Evolutionary conservation across 2,329 filamentous ascomycete species (phyloP), one percentile per base, ranked within the genome.

Genomic region (Aspergillus glaucus): DNA sequence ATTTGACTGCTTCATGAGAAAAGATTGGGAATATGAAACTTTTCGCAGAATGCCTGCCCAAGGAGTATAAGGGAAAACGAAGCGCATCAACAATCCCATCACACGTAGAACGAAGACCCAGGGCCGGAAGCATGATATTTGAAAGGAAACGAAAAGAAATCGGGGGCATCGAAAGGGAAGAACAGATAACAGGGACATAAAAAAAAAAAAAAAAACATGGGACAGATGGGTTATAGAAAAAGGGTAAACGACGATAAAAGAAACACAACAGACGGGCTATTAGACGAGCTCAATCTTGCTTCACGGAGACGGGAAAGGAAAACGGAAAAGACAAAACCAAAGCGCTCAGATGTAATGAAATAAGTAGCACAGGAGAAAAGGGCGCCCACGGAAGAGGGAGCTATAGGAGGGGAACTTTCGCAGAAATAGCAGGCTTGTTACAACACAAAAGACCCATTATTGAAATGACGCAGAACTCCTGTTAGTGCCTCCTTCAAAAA

Each of bases 31-130:
- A 63, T 59, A 61, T 57, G 58, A 59, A 66, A 72, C 64, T 72
- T 72, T 71, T 71, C 65, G 67, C 68, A 71, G 60, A 70, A 64
- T 64, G 68, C 68, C 68, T 69, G 65, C 68, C 69, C 68, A 69
- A 62, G 62, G 60, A 62, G 60, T 63, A 68, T 64, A 58, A 59
- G 55, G 56, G 51, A 59, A 61, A 60, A 61, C 55, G 53, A 62
- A 59, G 55, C 59, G 58, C 61, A 64, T 58, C 50, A 63, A 66
- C 50, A 62, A 66, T 64, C 62, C 61, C 63, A 62, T 64, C 65
- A 68, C 65, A 68, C 64, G 61, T 62, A 62, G 49, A 61, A 65
- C 48, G 56, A 56, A 56, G 55, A 56, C 59, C 62, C 58, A 51
- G 55, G 57, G 56, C 58, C 54, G 44, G 54, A 57, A 51, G 55